These are phyloP conservation scores for Yamadazyma songkhlaensis DNA, from an alignment of 1,139 yeast species.

Conservation along the genomic window DNA sequence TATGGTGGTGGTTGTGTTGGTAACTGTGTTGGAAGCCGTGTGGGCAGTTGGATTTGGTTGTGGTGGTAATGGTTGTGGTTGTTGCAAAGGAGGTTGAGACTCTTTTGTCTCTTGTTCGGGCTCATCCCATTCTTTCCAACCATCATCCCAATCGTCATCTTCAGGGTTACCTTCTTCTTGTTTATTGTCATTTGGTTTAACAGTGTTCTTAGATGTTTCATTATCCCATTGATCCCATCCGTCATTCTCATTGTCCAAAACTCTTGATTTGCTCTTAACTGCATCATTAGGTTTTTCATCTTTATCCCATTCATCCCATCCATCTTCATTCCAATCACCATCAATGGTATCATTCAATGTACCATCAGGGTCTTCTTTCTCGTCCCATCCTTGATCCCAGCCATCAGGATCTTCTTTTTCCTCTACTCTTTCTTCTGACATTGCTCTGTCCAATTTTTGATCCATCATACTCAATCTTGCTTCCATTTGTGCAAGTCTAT, in stretches of 20 bases:
- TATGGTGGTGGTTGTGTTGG: constrained; percentile 8
- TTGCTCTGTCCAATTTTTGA: constrained; percentile 13
- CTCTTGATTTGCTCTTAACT: background rate
- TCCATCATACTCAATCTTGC: constrained; percentile 13
- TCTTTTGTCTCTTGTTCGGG: constrained; percentile 1
- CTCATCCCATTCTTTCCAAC: constrained; percentile 24
- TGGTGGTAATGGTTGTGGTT: background rate
- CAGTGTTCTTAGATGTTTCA: background rate
- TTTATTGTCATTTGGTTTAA: constrained; percentile 2
- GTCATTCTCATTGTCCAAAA: no score
- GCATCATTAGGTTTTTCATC: background rate
- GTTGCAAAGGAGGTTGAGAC: background rate
- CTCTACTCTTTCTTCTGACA: constrained; percentile 11
- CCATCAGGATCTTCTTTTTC: constrained; percentile 17
- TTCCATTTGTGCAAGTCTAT: constrained; percentile 11
- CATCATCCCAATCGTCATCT: constrained; percentile 21
- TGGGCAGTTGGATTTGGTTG: no score
- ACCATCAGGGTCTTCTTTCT: constrained; percentile 1
- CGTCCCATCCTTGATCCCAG: constrained; percentile 19
- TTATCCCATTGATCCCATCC: no score
- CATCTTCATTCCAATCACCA: constrained; percentile 3
- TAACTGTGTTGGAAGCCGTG: background rate
- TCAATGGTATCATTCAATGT: background rate
- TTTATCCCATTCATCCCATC: constrained; percentile 12
- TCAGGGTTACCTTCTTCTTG: constrained; percentile 14